Evolutionary conservation across 192 early-diverging fungal species (phyloP).

Genomic region (Mortierella alpina): DNA sequence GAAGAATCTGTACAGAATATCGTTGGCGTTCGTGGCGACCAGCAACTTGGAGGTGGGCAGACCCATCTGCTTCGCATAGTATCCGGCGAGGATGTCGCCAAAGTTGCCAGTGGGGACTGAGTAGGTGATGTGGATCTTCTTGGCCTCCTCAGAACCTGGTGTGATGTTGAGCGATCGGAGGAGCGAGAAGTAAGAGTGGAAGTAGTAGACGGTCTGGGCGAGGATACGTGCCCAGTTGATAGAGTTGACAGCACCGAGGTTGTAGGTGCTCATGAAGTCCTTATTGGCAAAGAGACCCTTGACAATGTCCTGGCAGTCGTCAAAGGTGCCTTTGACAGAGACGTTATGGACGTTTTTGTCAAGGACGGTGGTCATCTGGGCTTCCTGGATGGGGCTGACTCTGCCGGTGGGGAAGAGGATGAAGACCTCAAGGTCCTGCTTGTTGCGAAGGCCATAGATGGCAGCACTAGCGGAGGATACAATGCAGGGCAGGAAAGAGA

Average conservation of each 20-base stretch:
- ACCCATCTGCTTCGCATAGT: constrained; percentile 91
- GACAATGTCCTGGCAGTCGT: constrained; percentile 97
- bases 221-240: constrained; percentile 99
- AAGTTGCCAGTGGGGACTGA: constrained; percentile 98
- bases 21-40: constrained; percentile 97
- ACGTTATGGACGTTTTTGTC: constrained; percentile 95
- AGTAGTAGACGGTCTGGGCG: constrained; percentile 96
- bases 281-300: constrained; percentile 88
- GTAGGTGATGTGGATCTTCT: constrained; percentile 69
- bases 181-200: constrained; percentile 87
- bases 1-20: constrained; percentile 97
- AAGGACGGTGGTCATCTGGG: constrained; percentile 97
- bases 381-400: constrained; percentile 95
- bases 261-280: constrained; percentile 78
- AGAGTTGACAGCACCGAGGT: constrained; percentile 95
- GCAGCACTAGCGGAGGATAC: constrained; percentile 79
- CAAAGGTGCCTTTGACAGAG: constrained; percentile 94
- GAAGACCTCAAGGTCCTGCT: constrained; percentile 93
- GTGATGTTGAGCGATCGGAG: constrained; percentile 60
- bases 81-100: constrained; percentile 94
- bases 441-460: constrained; percentile 90
- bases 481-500: background rate
- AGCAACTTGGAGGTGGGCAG: constrained; percentile 85
- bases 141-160: constrained; percentile 55
- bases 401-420: constrained; percentile 92